phyloP scores from a whole-genome alignment of 495 filamentous ascomycete genomes.

The Penicillium salamii region DNA sequence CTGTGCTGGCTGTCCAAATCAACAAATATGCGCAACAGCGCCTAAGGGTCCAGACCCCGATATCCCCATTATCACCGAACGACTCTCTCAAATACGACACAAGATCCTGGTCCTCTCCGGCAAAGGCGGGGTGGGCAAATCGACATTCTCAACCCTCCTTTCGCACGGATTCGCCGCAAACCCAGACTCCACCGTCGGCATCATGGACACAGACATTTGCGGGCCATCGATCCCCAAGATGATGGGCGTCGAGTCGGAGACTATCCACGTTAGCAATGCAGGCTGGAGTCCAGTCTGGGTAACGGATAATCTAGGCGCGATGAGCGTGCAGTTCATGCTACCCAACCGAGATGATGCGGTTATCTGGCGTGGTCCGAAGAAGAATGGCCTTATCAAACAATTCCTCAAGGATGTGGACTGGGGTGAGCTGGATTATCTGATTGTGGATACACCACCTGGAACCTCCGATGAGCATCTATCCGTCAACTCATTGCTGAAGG shows the following conservation, averaged over 20 bases:
- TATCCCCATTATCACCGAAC: constrained; percentile 78
- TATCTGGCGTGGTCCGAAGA: constrained; percentile 97
- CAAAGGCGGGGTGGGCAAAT: constrained; percentile 96
- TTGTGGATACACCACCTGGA: constrained; percentile 94
- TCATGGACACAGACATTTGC: constrained; percentile 97
- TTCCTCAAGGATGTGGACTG: constrained; percentile 97
- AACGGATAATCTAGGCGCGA: constrained; percentile 83
- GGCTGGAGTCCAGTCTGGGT: constrained; percentile 97
- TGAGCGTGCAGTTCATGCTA: constrained; percentile 98
- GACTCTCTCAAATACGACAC: constrained; percentile 76
- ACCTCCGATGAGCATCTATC: constrained; percentile 93
- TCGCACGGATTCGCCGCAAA: constrained; percentile 83
- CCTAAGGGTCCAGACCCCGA: constrained; percentile 97
- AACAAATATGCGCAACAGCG: constrained; percentile 87
- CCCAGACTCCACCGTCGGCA: constrained; percentile 70
- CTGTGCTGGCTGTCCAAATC: constrained; percentile 93
- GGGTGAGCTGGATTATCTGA: constrained; percentile 88
- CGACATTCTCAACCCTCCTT: constrained; percentile 82
- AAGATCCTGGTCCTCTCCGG: constrained; percentile 90
- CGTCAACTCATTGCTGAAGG: constrained; percentile 83
- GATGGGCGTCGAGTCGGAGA: constrained; percentile 93
- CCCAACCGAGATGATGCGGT: constrained; percentile 89
- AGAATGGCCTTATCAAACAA: constrained; percentile 96
- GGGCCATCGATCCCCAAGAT: constrained; percentile 95
- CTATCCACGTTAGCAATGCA: constrained; percentile 76